Base-by-base conservation (phyloP, 805 yeast species). In the Candida sithepensis region DNA sequence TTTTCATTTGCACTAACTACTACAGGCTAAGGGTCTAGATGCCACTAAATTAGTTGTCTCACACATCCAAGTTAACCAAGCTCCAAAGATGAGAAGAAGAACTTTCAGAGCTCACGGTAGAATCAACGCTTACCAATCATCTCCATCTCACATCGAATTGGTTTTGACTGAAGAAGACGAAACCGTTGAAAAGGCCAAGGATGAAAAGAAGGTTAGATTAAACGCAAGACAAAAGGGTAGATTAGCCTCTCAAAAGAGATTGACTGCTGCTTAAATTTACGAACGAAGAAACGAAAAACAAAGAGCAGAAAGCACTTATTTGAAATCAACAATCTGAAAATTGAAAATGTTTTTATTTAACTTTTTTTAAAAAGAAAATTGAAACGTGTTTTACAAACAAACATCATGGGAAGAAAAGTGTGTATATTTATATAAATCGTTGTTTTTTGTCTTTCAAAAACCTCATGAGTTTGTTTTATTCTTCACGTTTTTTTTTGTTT, bases 91-190 rank as follows among this genome's bases (percentile, higher is more conserved):
- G 82, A 94, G 98, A 85, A 92, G 99, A 84, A 90, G 99, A 82
- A 94, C 99, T 71, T 94, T 81, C 96, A 91, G 99, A 86, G 99
- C 99, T 69, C 98, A 92, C 86, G 99, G 99, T 88, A 94, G 99
- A 86, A 88, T 90, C 75, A 94, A 92, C 81, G 96, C 97, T 69
- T 94, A 90, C 94, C 95, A 90, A 82, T 88, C 98, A 55, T 81
- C 91, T 68, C 99, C 99, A 74, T 91, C 95, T 70, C 99, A 94
- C 88, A 92, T 94, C 74, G 99, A 94, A 84, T 81, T 94, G 71
- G 84, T 89, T 72, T 81, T 94, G 67, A 86, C 97, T 70, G 99
- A 94, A 84, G 88, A 84, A 77, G 94, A 80, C 65, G 98, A 91
- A 79, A 82, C 78, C 69, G 88, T 94, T 74, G 90, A 84, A 70